These are phyloP conservation scores for Leccinum solheimii DNA, from an alignment of 1,284 basidiomycete genomes.

Conservation along the genomic window DNA sequence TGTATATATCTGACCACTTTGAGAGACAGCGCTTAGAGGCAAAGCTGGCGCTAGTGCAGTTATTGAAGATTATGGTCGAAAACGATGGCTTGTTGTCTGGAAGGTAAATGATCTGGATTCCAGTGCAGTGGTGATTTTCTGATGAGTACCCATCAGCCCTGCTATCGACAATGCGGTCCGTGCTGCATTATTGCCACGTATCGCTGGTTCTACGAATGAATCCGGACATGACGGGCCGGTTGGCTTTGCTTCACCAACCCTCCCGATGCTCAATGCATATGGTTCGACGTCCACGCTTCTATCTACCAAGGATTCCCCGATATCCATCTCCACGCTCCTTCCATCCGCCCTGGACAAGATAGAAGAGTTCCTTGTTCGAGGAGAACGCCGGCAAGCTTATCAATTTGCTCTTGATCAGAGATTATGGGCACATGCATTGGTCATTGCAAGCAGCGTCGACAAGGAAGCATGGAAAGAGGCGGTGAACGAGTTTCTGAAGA, in stretches of 20 bases:
- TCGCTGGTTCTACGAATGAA: conserved; percentile 32
- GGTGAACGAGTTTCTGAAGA: conserved; percentile 81
- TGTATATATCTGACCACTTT: conserved; percentile 62
- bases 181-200: conserved; percentile 61
- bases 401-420: conserved; percentile 85
- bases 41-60: conserved; percentile 71
- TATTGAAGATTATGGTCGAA: conserved; percentile 80
- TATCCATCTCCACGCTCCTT: conserved; percentile 53
- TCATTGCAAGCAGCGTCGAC: conserved; percentile 92
- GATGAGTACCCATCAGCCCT: conserved; percentile 48
- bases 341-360: conserved; percentile 75
- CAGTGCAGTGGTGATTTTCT: conserved; percentile 11
- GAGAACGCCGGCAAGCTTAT: conserved; percentile 86
- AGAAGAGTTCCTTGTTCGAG: conserved; percentile 75
- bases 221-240: conserved; percentile 24
- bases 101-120: conserved; percentile 49
- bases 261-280: conserved; percentile 23
- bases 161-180: conserved; percentile 68
- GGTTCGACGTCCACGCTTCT: conserved; percentile 21
- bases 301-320: conserved; percentile 40
- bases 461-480: conserved; percentile 93
- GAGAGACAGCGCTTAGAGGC: conserved; percentile 70
- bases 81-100: conserved; percentile 84
- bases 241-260: conserved; percentile 19
- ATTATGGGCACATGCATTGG: conserved; percentile 95